phyloP scores from a whole-genome alignment of 129 eudicot genomes.

The carrot (Daucus carota) region DNA sequence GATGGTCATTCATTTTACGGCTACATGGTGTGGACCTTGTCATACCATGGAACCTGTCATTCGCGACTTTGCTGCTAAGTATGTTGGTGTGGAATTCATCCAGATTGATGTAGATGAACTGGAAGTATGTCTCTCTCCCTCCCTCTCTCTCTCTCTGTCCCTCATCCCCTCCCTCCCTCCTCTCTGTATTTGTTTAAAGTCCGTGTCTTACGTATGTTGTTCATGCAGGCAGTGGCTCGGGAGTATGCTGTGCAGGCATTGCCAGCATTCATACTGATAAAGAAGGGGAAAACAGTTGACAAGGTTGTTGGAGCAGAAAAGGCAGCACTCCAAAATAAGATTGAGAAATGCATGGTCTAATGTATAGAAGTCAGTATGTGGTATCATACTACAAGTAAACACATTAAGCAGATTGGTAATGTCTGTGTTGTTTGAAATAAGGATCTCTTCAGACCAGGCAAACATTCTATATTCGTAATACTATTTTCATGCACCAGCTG shows the following conservation, averaged over 20 bases:
- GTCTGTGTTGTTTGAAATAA: background rate
- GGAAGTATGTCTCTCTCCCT: constrained; percentile 26
- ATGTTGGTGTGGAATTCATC: constrained; percentile 60
- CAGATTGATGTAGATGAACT: constrained; percentile 84
- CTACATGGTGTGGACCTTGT: constrained; percentile 89
- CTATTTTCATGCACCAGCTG: too few relatives aligned
- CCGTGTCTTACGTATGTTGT: background rate
- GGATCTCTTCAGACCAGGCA: background rate
- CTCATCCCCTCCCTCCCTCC: too few relatives aligned
- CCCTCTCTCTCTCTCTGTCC: too few relatives aligned
- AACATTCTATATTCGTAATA: background rate
- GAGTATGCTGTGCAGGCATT: constrained; percentile 56
- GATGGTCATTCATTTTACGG: constrained; percentile 80
- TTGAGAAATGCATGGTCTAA: constrained; percentile 59
- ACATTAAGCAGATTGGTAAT: background rate
- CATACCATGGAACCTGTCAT: constrained; percentile 51
- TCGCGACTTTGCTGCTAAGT: constrained; percentile 49
- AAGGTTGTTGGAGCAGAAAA: constrained; percentile 17
- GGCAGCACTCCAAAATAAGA: constrained; percentile 59
- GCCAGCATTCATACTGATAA: constrained; percentile 68
- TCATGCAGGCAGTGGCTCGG: constrained; percentile 57
- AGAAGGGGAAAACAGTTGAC: constrained; percentile 24
- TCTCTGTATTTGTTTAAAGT: too few relatives aligned
- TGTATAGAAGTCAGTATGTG: background rate
- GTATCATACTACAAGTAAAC: background rate